Evolutionary conservation across 768 basidiomycete species (phyloP), one percentile per base, ranked within the genome.

Genomic region (Lentinula guzmanii): DNA sequence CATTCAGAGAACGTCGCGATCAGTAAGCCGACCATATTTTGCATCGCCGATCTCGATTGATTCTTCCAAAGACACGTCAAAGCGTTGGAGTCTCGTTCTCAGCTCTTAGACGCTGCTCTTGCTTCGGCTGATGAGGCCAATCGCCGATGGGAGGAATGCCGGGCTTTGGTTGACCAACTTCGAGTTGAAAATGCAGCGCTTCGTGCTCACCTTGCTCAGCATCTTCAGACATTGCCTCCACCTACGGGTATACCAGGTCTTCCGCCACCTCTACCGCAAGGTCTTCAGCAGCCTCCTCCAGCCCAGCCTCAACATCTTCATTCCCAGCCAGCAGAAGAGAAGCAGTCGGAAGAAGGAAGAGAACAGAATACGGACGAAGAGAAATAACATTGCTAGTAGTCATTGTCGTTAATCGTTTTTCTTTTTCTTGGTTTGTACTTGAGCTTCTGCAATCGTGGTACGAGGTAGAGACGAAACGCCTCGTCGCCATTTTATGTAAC

Each of bases 101-200:
- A 90, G 67, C 80, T 94, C 18, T 82, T 94, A 57, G 91, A 94
- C 68, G 87, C 92, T 15, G 92, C 92, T 1, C 83, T 94, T 9
- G 87, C 90, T 2, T 90, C 88, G 0, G 91, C 91, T 3, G 91
- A 94, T 70, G 92, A 93, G 70, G 92, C 92, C 9, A 93, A 92
- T 69, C 81, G 91, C 11, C 86, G 92, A 16, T 93, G 91, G 90
- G 92, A 93, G 67, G 92, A 94, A 65, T 93, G 91, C 64, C 86
- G 92, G n/a, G 85, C 86, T 1, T 81, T 94, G 60, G 89, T 92
- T n/a, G 92, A 94, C 71, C 89, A 91, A 70, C 82, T 94, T 7
- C 85, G 92, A 48, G 83, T 91, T 55, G 92, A 94, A 74, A 94
- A 93, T 61, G 83, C 90, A 6, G 85, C 88, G 2, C 77, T 93